Base-by-base conservation (phyloP, 495 filamentous ascomycete species). In the Daldinia vernicosa region DNA sequence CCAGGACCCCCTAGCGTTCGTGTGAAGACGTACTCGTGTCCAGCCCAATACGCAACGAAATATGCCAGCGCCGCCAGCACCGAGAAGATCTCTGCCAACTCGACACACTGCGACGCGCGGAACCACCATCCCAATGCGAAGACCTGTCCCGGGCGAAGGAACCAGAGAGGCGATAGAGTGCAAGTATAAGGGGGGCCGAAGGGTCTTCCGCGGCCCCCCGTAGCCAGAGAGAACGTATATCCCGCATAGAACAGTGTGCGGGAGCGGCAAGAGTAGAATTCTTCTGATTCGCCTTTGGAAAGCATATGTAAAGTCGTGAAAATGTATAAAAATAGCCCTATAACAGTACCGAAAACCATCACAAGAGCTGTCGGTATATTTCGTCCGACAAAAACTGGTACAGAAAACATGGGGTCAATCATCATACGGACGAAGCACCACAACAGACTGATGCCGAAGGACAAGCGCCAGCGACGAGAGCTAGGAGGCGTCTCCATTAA, bases 1-100 rank as follows among this genome's bases (percentile, higher is more conserved):
- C 67, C 67, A 2, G 67, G 67, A 0, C 67, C 67, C 0, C 67
- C 67, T 3, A 70, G 33, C 2, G 55, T 60, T 17, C 66, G 60
- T 4, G 59, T 63, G 26, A 58, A 69, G 8, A 62, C 60, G 3
- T 58, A 50, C 12, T 59, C 66, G 35, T 69, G 59, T 0, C 60
- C 32, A 3, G 14, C 4, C 4, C 8, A 52, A n/a, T 28, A 8
- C 17, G 66, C 66, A 12, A 58, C 26, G 17, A 60, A 59, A 19
- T 63, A 69, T 24, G 30, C 28, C 12, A 63, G 11, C 26, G 53
- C 30, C 11, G 66, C 57, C 32, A 53, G 0, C 7, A 12, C 43
- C 0, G 60, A 40, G 5, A 58, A 53, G 2, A 63, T 8, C 22
- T 47, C 26, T 0, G 66, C 50, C 2, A 60, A 53, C 17, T 69